These are phyloP conservation scores for Mortierella sp. DNA, from an alignment of 371 early-diverging fungal species.

Conservation along the genomic window DNA sequence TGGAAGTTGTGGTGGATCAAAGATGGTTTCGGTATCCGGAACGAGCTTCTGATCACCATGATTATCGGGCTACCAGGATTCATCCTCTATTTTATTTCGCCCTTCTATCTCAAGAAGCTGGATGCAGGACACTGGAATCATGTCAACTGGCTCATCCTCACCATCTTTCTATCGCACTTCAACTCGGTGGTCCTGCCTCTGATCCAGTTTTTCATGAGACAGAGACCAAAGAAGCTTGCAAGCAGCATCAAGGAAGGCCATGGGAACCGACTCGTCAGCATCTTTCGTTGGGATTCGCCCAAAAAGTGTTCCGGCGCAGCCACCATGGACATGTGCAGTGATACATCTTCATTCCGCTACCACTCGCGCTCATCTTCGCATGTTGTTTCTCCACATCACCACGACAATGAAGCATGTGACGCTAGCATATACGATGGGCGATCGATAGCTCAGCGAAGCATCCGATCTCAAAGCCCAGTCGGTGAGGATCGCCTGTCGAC, in stretches of 20 bases:
- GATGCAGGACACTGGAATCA: constrained; percentile 51
- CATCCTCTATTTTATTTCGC: constrained; percentile 45
- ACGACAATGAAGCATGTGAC: constrained; percentile 4
- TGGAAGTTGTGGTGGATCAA: constrained; percentile 51
- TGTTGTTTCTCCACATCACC: constrained; percentile 9
- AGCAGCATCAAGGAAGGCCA: constrained; percentile 1
- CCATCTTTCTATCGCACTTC: constrained; percentile 35
- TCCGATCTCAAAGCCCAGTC: not conserved
- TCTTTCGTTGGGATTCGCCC: constrained; percentile 42
- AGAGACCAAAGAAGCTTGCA: constrained; percentile 26
- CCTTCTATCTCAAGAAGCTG: constrained; percentile 32
- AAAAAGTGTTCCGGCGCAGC: constrained; percentile 24
- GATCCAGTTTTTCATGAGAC: constrained; percentile 33
- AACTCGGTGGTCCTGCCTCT: constrained; percentile 44
- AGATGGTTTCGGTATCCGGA: constrained; percentile 51
- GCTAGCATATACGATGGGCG: constrained; percentile 15
- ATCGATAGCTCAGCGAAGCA: constrained; percentile 10
- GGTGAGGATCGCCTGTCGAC: not conserved
- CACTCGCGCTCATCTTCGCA: constrained; percentile 16
- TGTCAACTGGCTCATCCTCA: constrained; percentile 40
- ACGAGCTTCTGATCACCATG: constrained; percentile 46
- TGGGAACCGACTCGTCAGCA: constrained; percentile 13
- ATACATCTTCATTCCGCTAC: constrained; percentile 20
- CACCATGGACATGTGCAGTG: constrained; percentile 15
- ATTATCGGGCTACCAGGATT: constrained; percentile 45